Conservation (phyloP, 1,284 basidiomycete genomes). For the Gomphus sp. region DNA sequence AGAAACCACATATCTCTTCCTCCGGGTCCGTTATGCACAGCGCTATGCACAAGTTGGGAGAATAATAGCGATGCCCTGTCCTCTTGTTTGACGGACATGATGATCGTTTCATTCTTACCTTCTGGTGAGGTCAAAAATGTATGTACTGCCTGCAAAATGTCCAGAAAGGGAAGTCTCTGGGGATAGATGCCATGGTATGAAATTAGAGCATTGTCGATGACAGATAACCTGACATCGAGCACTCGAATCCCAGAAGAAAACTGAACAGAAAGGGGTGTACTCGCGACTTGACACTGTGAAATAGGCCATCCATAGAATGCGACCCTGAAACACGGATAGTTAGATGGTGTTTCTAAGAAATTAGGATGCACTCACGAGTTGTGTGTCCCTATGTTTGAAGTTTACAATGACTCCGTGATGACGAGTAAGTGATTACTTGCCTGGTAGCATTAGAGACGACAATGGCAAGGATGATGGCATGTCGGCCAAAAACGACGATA, state of each 20-base stretch:
- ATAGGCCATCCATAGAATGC: constrained; percentile 75
- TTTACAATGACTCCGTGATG: not conserved
- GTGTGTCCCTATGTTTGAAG: constrained; percentile 44
- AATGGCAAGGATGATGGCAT: constrained; percentile 59
- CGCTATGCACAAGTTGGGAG: constrained; percentile 54
- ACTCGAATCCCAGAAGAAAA: constrained; percentile 65
- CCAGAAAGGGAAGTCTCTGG: constrained; percentile 56
- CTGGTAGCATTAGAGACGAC: constrained; percentile 67
- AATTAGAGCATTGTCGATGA: constrained; percentile 51
- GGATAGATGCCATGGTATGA: constrained; percentile 77
- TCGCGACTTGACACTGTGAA: constrained; percentile 49
- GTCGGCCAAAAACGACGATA: constrained; percentile 52
- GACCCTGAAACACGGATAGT: constrained; percentile 35
- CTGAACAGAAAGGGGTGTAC: constrained; percentile 47
- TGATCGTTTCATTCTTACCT: constrained; percentile 59
- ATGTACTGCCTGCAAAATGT: constrained; percentile 50
- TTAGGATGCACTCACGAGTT: constrained; percentile 43
- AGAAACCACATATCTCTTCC: constrained; percentile 69
- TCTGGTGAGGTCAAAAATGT: constrained; percentile 52
- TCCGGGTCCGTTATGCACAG: constrained; percentile 48
- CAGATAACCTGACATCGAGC: constrained; percentile 71
- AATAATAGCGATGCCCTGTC: constrained; percentile 46
- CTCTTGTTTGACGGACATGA: constrained; percentile 85
- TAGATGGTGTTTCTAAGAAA: not conserved
- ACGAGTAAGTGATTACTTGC: constrained; percentile 29